These are phyloP conservation scores for Arthrobotrys iridis DNA, from an alignment of 2,329 filamentous ascomycete species.

Conservation along the genomic window DNA sequence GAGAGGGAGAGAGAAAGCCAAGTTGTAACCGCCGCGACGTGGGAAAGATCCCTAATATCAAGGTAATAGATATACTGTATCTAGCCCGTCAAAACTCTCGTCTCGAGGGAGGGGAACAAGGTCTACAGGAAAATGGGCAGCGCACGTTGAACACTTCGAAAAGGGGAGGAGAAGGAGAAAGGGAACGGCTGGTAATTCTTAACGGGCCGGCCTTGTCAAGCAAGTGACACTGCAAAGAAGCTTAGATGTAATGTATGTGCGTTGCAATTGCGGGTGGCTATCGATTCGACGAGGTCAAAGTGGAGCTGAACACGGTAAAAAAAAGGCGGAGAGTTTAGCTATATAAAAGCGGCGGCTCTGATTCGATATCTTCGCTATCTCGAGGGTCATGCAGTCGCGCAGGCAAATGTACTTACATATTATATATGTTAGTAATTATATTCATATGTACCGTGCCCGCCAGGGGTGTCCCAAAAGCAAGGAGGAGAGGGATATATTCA, in stretches of 20 bases:
- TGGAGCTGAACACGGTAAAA: constrained; percentile 24
- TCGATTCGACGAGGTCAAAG: constrained; percentile 29
- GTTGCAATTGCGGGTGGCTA: constrained; percentile 41
- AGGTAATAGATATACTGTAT: not conserved
- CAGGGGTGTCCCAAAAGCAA: constrained; percentile 43
- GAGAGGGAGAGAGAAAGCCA: not conserved
- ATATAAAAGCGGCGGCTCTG: constrained; percentile 12
- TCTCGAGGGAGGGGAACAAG: constrained; percentile 1
- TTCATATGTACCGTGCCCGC: constrained; percentile 40
- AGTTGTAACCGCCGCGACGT: constrained; percentile 2
- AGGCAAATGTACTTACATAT: constrained; percentile 16
- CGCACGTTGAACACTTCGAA: constrained; percentile 18
- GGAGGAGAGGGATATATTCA: constrained; percentile 47
- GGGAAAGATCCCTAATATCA: constrained; percentile 6
- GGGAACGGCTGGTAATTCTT: constrained; percentile 13
- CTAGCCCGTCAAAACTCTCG: not conserved
- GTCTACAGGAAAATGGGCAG: constrained; percentile 1
- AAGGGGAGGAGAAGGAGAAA: constrained; percentile 16
- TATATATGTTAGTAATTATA: no score
- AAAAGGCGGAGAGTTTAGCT: constrained; percentile 1
- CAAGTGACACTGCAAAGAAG: constrained; percentile 28
- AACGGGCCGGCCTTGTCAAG: constrained; percentile 15
- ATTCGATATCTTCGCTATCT: constrained; percentile 35
- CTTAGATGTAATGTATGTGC: constrained; percentile 5
- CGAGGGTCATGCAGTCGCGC: constrained; percentile 16